phyloP scores from a whole-genome alignment of 768 basidiomycete species.

The Podaxis sp. region DNA sequence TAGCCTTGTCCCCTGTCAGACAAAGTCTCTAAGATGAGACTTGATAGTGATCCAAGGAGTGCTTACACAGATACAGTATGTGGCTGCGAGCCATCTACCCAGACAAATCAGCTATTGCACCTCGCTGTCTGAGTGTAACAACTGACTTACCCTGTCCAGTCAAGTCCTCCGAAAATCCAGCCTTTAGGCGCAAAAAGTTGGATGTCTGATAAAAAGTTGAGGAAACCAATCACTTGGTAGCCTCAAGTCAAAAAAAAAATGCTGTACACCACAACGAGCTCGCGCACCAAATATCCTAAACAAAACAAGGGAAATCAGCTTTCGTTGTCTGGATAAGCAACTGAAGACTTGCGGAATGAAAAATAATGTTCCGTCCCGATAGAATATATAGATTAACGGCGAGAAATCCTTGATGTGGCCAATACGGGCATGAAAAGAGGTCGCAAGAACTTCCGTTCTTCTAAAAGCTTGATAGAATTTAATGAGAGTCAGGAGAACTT shows the following conservation, averaged over 20 bases:
- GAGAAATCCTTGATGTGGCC: not conserved
- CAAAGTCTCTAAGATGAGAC: too few relatives aligned
- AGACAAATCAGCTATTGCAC: not conserved
- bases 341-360: not conserved
- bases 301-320: not conserved
- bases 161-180: not conserved
- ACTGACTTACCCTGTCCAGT: not conserved
- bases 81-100: not conserved
- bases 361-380: conserved; percentile 3
- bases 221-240: not conserved
- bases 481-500: not conserved
- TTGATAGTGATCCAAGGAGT: not conserved
- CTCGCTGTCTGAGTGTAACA: too few relatives aligned
- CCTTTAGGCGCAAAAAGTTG: not conserved
- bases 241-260: not conserved
- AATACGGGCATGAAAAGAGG: not conserved
- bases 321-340: not conserved
- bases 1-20: not conserved
- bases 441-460: not conserved
- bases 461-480: not conserved
- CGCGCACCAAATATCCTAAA: not conserved
- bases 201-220: not conserved
- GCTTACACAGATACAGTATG: not conserved
- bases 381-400: not conserved
- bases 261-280: not conserved